Conservation (phyloP, 1,284 basidiomycete genomes). For the Stereum hirsutum region DNA sequence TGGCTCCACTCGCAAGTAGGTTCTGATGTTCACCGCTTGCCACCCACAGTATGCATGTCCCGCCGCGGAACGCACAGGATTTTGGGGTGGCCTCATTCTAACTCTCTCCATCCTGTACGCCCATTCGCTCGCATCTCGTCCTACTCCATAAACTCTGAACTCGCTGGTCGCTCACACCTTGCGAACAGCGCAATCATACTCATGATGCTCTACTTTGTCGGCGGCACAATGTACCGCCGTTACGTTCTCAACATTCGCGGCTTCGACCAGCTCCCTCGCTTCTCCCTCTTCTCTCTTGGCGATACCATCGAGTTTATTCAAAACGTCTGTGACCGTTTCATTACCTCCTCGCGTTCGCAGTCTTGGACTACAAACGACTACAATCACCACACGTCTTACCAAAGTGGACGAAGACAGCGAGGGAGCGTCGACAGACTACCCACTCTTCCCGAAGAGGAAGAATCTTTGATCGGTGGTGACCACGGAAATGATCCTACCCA, state of each 20-base stretch:
- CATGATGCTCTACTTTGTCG: conserved; percentile 45
- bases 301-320: conserved; percentile 20
- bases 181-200: conserved; percentile 39
- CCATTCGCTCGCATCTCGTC: conserved; percentile 11
- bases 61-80: conserved; percentile 38
- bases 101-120: conserved; percentile 44
- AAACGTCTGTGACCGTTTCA: conserved; percentile 17
- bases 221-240: conserved; percentile 60
- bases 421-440: conserved; percentile 21
- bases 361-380: conserved; percentile 2
- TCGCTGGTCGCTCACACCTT: conserved; percentile 1
- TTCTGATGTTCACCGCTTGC: conserved; percentile 1
- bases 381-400: conserved; percentile 8
- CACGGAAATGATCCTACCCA: conserved; percentile 22
- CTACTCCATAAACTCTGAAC: conserved; percentile 4
- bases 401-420: conserved; percentile 12
- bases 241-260: conserved; percentile 55
- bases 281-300: conserved; percentile 34
- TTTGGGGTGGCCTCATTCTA: conserved; percentile 39
- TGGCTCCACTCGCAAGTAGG: conserved; percentile 7
- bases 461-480: conserved; percentile 21
- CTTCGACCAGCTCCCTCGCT: conserved; percentile 58
- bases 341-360: conserved; percentile 3
- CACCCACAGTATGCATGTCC: conserved; percentile 52
- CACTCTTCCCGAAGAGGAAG: conserved; percentile 21